Conservation (phyloP, 2,329 filamentous ascomycete genomes). For the Clarireedia paspali region DNA sequence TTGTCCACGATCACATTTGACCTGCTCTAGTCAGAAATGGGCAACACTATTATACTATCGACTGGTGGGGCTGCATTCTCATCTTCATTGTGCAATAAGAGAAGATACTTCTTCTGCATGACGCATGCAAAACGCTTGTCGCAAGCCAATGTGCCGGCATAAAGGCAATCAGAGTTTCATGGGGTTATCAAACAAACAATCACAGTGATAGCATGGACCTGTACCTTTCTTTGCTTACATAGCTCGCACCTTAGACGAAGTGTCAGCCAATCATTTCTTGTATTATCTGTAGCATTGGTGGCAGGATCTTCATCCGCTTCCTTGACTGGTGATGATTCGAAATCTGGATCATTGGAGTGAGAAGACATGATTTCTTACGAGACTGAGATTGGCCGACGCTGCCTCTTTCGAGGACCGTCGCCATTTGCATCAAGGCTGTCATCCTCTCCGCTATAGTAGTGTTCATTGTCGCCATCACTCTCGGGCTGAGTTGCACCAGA, state of each 20-base stretch:
- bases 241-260: slow-evolving; percentile 56
- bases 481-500: slow-evolving; percentile 24
- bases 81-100: neutral
- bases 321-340: slow-evolving; percentile 10
- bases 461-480: slow-evolving; percentile 27
- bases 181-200: neutral
- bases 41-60: neutral
- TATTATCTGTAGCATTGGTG: slow-evolving; percentile 4
- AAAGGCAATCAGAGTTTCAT: neutral
- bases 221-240: slow-evolving; percentile 74
- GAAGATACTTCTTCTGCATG: neutral
- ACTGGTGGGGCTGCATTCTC: neutral
- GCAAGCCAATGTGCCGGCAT: neutral
- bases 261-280: slow-evolving; percentile 27
- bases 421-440: slow-evolving; percentile 28
- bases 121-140: neutral
- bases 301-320: slow-evolving; percentile 14
- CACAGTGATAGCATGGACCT: neutral
- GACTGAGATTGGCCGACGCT: slow-evolving; percentile 38
- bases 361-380: slow-evolving; percentile 34
- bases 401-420: slow-evolving; percentile 36
- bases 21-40: slow-evolving; percentile 34
- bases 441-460: slow-evolving; percentile 24
- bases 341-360: slow-evolving; percentile 12
- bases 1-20: slow-evolving; percentile 70